These are phyloP conservation scores for Dunaliella sp. DNA, from an alignment of 139 green algal genomes.

Conservation along the genomic window DNA sequence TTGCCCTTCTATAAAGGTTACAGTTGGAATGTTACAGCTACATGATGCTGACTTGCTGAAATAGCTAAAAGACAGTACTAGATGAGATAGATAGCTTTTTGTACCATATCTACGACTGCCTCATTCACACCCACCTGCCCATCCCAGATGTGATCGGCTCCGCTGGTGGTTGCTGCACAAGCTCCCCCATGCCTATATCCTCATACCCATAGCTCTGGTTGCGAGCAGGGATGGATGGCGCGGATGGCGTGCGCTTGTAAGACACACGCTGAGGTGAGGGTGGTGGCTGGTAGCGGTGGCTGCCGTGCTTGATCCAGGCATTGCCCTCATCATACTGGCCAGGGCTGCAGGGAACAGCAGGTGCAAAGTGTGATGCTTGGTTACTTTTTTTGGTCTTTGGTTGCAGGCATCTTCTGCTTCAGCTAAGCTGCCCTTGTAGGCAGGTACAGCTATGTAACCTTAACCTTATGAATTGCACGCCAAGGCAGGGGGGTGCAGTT, in stretches of 20 bases:
- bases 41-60: too few species aligned
- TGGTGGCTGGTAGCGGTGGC: slow-evolving; percentile 3
- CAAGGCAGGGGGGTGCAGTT: too few species aligned
- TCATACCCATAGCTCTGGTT: slow-evolving; percentile 31
- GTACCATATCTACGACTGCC: too few species aligned
- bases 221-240: slow-evolving; percentile 26
- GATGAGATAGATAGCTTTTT: too few species aligned
- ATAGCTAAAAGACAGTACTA: too few species aligned
- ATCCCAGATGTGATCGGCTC: slow-evolving; percentile 9
- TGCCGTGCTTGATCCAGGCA: slow-evolving; percentile 23
- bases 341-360: slow-evolving; percentile 8
- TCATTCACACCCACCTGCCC: not conserved
- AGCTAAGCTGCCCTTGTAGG: too few species aligned
- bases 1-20: too few species aligned
- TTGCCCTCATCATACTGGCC: slow-evolving; percentile 17
- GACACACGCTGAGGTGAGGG: slow-evolving; percentile 2
- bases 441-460: too few species aligned
- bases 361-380: not conserved
- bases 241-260: slow-evolving; percentile 8
- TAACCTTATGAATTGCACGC: too few species aligned
- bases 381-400: too few species aligned
- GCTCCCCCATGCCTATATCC: slow-evolving; percentile 3
- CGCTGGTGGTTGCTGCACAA: slow-evolving; percentile 22
- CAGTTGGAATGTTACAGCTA: too few species aligned
- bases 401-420: too few species aligned